Evolutionary conservation across 768 basidiomycete species (phyloP).

Genomic region (Russula sp.): DNA sequence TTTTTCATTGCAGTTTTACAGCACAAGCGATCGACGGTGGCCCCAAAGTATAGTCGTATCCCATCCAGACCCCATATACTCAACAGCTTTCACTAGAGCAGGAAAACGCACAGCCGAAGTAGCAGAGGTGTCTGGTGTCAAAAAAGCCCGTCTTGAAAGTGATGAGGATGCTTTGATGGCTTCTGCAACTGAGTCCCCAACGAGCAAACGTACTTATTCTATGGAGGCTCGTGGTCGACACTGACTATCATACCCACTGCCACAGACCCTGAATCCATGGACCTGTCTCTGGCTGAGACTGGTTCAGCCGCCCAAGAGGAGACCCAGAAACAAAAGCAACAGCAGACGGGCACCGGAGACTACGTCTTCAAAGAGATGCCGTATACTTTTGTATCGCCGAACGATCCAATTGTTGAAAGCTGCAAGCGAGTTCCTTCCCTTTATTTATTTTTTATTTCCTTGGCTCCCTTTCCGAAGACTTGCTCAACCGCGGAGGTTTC

Average conservation of each 20-base stretch:
- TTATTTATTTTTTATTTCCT: neutral
- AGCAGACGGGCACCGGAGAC: conserved; percentile 24
- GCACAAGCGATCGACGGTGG: conserved; percentile 31
- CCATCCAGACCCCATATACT: neutral
- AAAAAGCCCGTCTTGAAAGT: conserved; percentile 40
- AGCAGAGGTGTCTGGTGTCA: conserved; percentile 40
- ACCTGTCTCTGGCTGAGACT: neutral
- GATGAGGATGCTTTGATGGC: conserved; percentile 24
- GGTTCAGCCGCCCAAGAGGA: conserved; percentile 13
- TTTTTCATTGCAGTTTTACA: conserved; percentile 94
- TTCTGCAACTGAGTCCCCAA: conserved; percentile 1
- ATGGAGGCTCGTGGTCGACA: neutral
- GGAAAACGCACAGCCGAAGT: conserved; percentile 46
- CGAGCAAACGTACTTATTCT: neutral
- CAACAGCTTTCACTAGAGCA: conserved; percentile 26
- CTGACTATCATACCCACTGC: neutral
- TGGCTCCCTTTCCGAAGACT: neutral
- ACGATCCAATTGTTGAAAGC: conserved; percentile 59
- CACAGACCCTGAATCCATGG: neutral
- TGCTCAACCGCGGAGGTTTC: neutral
- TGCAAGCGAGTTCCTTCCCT: conserved; percentile 57
- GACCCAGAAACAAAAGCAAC: conserved; percentile 22
- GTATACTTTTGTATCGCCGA: conserved; percentile 68
- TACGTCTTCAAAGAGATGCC: conserved; percentile 71
- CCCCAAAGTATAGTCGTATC: conserved; percentile 2